Conservation (phyloP, 2,329 filamentous ascomycete genomes). For the Paecilomyces niveus region DNA sequence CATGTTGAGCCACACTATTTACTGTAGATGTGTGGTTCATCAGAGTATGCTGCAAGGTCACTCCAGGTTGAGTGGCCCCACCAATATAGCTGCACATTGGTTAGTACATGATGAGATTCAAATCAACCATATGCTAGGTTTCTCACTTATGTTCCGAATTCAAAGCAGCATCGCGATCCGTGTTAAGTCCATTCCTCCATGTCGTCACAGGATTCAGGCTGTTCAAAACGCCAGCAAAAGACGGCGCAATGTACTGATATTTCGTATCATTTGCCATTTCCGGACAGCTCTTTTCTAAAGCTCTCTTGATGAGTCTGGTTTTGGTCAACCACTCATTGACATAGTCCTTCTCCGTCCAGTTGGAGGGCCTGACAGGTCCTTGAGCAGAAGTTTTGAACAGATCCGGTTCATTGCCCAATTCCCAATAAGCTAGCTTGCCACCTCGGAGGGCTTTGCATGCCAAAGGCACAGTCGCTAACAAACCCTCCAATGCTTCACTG, state of each 20-base stretch:
- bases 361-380: conserved; percentile 44
- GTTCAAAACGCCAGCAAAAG: conserved; percentile 49
- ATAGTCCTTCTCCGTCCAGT: conserved; percentile 50
- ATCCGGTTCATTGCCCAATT: conserved; percentile 61
- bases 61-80: conserved; percentile 51
- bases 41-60: conserved; percentile 55
- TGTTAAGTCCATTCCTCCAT: conserved; percentile 50
- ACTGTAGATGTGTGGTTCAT: conserved; percentile 56
- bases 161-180: conserved; percentile 42
- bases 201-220: conserved; percentile 44
- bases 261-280: conserved; percentile 34
- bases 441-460: conserved; percentile 50
- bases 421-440: conserved; percentile 50
- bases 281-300: conserved; percentile 45
- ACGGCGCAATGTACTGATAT: conserved; percentile 52
- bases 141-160: conserved; percentile 56
- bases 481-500: conserved; percentile 44
- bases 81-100: conserved; percentile 50
- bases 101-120: neutral
- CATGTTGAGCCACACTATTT: conserved; percentile 42
- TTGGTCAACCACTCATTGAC: conserved; percentile 54
- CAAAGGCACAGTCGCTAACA: conserved; percentile 49
- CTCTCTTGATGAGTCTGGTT: conserved; percentile 42
- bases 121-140: neutral
- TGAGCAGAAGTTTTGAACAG: conserved; percentile 49